Base-by-base conservation (phyloP, 2,329 filamentous ascomycete genomes). In the Fusarium sp. region DNA sequence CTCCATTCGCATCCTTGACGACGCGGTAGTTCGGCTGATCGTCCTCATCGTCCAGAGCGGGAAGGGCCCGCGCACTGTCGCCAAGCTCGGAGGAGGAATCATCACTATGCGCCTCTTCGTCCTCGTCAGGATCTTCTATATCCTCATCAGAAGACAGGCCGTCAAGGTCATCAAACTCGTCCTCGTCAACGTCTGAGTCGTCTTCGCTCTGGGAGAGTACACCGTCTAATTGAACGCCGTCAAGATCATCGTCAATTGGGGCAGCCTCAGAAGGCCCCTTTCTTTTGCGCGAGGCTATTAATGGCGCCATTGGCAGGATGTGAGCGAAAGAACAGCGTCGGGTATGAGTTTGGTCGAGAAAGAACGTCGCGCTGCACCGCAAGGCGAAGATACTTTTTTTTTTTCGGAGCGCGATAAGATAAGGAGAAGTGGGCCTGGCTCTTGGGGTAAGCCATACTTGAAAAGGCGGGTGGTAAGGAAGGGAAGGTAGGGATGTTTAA, bases 1-100 rank as follows among this genome's bases (percentile, higher is more conserved):
- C 92, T 65, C 96, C 96, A 81, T 97, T 96, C 73, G 96, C 95
- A 75, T 97, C 96, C 62, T 86, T 91, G 44, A 91, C 85, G 42
- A 90, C 78, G 58, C 82, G 83, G 69, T 87, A 88, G 77, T 78
- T 59, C 9, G 78, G 79, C 13, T 82, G 81, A 4, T 79, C 79
- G 25, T 75, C 78, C 13, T 87, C 83, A 14, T 76, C 75, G n/a
- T 77, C 77, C 29, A 80, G 78, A 40, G 79, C 77, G 20, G 76
- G 57, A 60, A 64, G 62, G 6, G 50, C 56, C 31, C 42, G 58
- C 16, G 58, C 42, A n/a, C 75, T 74, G 53, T 75, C 75, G 11
- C 79, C 81, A n/a, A 83, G 81, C 8, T 83, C 81, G 6, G 67
- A 74, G 27, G 60, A 61, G n/a, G 44, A 68, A 18, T 75, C 73